phyloP scores from a whole-genome alignment of 306 rosid genomes.

The Hippophae rhamnoides region DNA sequence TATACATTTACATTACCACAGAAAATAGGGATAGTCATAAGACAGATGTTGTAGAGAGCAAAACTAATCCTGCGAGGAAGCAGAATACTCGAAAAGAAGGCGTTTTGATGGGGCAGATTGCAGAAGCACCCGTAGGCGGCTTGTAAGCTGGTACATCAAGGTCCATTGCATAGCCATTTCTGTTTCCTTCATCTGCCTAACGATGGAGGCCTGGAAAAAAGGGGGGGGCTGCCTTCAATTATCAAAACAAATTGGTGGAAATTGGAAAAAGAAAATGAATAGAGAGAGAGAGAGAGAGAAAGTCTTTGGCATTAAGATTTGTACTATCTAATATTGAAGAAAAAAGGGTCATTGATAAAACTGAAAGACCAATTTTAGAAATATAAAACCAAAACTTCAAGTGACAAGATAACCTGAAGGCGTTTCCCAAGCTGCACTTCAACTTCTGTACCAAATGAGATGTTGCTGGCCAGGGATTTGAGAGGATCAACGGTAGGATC shows the following conservation, averaged over 20 bases:
- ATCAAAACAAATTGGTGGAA: too few relatives aligned
- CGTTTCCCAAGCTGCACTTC: slow-evolving; percentile 94
- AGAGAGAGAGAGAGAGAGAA: too few relatives aligned
- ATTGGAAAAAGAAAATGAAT: too few relatives aligned
- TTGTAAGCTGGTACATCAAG: slow-evolving; percentile 75
- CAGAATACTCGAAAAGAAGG: slow-evolving; percentile 70
- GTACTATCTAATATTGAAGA: too few relatives aligned
- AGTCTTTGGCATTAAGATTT: too few relatives aligned
- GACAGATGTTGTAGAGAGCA: not conserved
- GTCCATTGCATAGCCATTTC: slow-evolving; percentile 93
- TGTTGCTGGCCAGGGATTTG: slow-evolving; percentile 55
- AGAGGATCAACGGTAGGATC: slow-evolving; percentile 64
- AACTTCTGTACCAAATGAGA: slow-evolving; percentile 80
- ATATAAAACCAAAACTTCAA: slow-evolving; percentile 3
- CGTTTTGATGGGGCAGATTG: slow-evolving; percentile 68
- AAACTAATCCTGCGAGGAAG: slow-evolving; percentile 54
- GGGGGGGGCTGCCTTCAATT: not conserved
- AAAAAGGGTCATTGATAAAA: too few relatives aligned
- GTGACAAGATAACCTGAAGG: slow-evolving; percentile 53
- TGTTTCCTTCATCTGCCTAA: slow-evolving; percentile 86
- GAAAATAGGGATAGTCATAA: not conserved
- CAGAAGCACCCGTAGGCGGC: slow-evolving; percentile 62
- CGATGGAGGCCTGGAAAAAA: slow-evolving; percentile 52
- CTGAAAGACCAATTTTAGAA: not conserved
- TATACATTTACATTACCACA: not conserved